Evolutionary conservation across 1,284 basidiomycete genomes (phyloP), one percentile per base, ranked within the genome.

Genomic region (Trametes polyzona): DNA sequence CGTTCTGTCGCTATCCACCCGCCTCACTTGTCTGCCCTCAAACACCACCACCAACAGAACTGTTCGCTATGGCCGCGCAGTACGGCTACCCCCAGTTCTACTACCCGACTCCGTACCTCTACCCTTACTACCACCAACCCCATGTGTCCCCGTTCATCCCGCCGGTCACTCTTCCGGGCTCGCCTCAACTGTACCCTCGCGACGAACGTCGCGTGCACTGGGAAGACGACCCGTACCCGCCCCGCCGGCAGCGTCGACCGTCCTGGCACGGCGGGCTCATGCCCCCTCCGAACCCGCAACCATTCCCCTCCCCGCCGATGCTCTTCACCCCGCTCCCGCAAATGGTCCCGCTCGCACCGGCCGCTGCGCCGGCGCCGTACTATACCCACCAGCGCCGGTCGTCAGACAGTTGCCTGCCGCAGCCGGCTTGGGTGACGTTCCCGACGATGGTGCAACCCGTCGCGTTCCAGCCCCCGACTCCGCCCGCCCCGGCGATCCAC

Each of bases 401-500:
- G 29, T 75, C 73, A 11, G 70, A 72, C 57, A 59, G 64, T 23
- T 56, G 59, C 23, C 63, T 69, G 11, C 67, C 69, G 3, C 60
- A 62, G 27, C 64, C 69, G 2, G 61, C 65, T 6, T 71, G 69
- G 68, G 52, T 63, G 14, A 39, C 67, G 3, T 70, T 57, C 44
- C 59, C 67, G 24, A 53, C 67, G 6, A 66, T 62, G 62, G 61
- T 64, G 64, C 65, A 36, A 53, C 66, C 37, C 35, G 60, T 62
- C 51, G 26, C 61, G 52, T 68, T 60, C 61, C 68, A 40, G 53
- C 55, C 37, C 52, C 55, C 59, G 53, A 55, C 67, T 10, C 27
- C 59, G 17, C 33, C 48, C 21, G 10, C 24, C 12, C 46, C 67
- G 73, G n/a, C 63, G 37, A 73, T 83, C 47, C 77, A 80, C 62